Evolutionary conservation across 1,284 basidiomycete species (phyloP).

Genomic region (Trametes hirsuta): DNA sequence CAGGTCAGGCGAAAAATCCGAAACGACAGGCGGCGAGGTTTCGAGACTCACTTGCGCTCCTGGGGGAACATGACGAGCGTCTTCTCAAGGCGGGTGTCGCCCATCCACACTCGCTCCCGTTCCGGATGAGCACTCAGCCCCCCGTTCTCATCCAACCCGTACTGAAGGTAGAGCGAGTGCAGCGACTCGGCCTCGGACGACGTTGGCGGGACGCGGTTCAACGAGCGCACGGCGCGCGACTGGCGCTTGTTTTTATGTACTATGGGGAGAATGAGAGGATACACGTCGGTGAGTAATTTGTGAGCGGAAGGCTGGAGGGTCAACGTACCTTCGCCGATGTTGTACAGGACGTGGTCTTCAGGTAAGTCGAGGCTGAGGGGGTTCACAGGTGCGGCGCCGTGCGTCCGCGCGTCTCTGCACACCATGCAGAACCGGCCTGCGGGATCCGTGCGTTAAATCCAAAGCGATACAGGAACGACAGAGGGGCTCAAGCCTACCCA

Average conservation of each 20-base stretch:
- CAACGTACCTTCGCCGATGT: conserved; percentile 69
- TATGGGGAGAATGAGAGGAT: conserved; percentile 26
- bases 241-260: conserved; percentile 60
- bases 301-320: not conserved
- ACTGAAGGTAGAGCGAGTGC: conserved; percentile 68
- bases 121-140: conserved; percentile 9
- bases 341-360: conserved; percentile 66
- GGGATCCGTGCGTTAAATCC: not conserved
- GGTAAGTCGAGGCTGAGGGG: conserved; percentile 60
- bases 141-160: conserved; percentile 42
- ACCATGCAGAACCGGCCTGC: conserved; percentile 82
- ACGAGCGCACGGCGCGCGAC: conserved; percentile 54
- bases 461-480: not conserved
- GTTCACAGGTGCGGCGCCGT: conserved; percentile 68
- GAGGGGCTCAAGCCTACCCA: conserved; percentile 48
- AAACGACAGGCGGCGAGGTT: no score
- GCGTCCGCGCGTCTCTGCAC: conserved; percentile 71
- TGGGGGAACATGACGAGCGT: conserved; percentile 86
- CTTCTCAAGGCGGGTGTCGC: conserved; percentile 64
- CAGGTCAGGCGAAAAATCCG: not conserved
- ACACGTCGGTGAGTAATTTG: conserved; percentile 25
- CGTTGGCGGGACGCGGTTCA: conserved; percentile 74
- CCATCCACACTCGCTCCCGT: conserved; percentile 65
- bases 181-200: conserved; percentile 68
- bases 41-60: conserved; percentile 69